Evolutionary conservation across 192 early-diverging fungal genomes (phyloP), one percentile per base, ranked within the genome.

Genomic region (Rhizophagus clarus): DNA sequence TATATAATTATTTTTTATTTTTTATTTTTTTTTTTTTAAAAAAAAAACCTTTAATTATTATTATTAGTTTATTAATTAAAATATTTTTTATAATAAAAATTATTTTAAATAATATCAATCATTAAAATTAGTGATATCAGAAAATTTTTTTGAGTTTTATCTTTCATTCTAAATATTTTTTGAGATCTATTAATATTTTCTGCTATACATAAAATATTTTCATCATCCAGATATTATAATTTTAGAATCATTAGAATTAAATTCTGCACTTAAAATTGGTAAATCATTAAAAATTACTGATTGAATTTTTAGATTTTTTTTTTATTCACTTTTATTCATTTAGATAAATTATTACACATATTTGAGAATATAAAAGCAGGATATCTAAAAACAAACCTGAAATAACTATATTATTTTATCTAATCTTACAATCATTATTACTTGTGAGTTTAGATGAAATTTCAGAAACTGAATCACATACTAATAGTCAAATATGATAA

Each of bases 281-380:
- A 98, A 81, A 84, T 98, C 97, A 80, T 95, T 93, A 80, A 97
- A 90, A 76, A 89, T 89, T n/a, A 98, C 84, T 12, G 92, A 93
- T 86, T 97, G 95, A 72, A 99, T 90, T 84, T 97, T 94, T 62
- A 91, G 94, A 84, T 99, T 99, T 45, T 93, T 83, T 95, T 96
- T 26, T 96, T 96, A 72, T 99, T 96, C 8, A 97, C 89, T 64
- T 95, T 64, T 32, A 49, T 42, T 64, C 24, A 17, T 69, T 69
- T 15, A 68, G 6, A 62, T n/a, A 68, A 76, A 75, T 56, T 34
- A 28, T 67, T 72, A 47, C 12, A 11, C 12, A 40, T 20, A 71
- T 42, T 40, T 22, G 40, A n/a, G n/a, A n/a, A n/a, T n/a, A n/a
- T n/a, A n/a, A n/a, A n/a, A 71, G 29, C 22, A 24, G 22, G 49